phyloP scores from a whole-genome alignment of 768 basidiomycete species.

The Leccinum obscurum region DNA sequence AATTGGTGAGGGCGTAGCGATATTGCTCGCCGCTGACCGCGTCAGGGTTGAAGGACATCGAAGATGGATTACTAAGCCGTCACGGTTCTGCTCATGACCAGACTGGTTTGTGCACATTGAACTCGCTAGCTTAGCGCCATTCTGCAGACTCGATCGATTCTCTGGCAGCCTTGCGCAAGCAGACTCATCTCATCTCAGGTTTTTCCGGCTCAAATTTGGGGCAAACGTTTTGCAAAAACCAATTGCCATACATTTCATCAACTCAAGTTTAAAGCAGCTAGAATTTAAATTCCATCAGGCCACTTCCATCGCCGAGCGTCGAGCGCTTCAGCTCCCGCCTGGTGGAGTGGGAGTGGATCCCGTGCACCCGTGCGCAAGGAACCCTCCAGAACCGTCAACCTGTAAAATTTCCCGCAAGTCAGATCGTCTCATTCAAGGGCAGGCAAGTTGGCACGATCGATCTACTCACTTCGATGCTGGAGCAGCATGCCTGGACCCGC shows the following conservation, averaged over 20 bases:
- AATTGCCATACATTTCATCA: not conserved
- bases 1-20: slow-evolving; percentile 81
- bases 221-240: not conserved
- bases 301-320: not conserved
- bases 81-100: too few relatives aligned
- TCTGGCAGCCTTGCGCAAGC: too few relatives aligned
- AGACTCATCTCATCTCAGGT: too few relatives aligned
- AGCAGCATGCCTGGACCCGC: not conserved
- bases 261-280: not conserved
- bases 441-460: not conserved
- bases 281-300: not conserved
- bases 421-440: not conserved
- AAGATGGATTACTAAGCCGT: not conserved
- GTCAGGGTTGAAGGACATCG: slow-evolving; percentile 20
- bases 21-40: slow-evolving; percentile 62
- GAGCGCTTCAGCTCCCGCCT: too few relatives aligned
- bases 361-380: too few relatives aligned
- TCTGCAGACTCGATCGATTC: too few relatives aligned
- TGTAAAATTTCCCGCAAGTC: not conserved
- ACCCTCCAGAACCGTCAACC: too few relatives aligned
- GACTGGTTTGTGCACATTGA: not conserved
- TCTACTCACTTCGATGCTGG: not conserved
- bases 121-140: too few relatives aligned
- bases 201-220: not conserved
- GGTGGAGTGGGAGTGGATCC: too few relatives aligned